Percentiles rank a stretch among this genome's conserved stretches.
phyloP scores from a whole-genome alignment of 2,329 filamentous ascomycete species.

The Calycina herbarum region DNA sequence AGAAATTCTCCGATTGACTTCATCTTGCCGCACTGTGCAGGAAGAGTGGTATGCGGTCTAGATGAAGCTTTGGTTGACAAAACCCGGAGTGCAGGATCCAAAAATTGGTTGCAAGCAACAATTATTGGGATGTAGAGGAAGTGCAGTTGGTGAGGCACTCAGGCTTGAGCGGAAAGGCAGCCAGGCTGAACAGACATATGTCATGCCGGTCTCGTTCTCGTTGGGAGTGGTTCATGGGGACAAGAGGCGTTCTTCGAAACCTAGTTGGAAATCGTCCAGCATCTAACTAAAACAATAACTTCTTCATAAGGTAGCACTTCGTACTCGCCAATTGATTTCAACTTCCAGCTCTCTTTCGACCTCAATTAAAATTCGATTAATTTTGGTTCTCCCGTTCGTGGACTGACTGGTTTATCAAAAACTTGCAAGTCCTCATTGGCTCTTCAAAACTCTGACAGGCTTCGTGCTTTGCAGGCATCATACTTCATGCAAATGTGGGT shows the following conservation, averaged over 20 bases:
- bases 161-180: slow-evolving; percentile 22
- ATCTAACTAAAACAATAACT: too few relatives aligned
- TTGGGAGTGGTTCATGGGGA: slow-evolving; percentile 4
- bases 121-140: slow-evolving; percentile 14
- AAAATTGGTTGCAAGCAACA: slow-evolving; percentile 9
- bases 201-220: slow-evolving; percentile 4
- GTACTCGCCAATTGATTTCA: too few relatives aligned
- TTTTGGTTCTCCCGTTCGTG: too few relatives aligned
- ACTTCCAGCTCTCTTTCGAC: too few relatives aligned
- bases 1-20: slow-evolving; percentile 35
- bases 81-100: slow-evolving; percentile 30
- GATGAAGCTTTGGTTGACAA: slow-evolving; percentile 29
- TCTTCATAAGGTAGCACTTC: too few relatives aligned
- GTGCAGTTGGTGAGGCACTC: slow-evolving; percentile 24
- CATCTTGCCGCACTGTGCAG: slow-evolving; percentile 25
- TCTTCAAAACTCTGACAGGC: slow-evolving; percentile 6
- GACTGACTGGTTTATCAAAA: neutral
- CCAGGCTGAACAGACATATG: slow-evolving; percentile 15
- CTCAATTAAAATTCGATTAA: too few relatives aligned
- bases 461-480: slow-evolving; percentile 19
- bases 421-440: neutral
- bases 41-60: slow-evolving; percentile 24
- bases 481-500: slow-evolving; percentile 16
- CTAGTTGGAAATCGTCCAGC: too few relatives aligned
- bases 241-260: too few relatives aligned